Base-by-base conservation (phyloP, 2,329 filamentous ascomycete genomes). In the Cylindrodendrum hubeiense region DNA sequence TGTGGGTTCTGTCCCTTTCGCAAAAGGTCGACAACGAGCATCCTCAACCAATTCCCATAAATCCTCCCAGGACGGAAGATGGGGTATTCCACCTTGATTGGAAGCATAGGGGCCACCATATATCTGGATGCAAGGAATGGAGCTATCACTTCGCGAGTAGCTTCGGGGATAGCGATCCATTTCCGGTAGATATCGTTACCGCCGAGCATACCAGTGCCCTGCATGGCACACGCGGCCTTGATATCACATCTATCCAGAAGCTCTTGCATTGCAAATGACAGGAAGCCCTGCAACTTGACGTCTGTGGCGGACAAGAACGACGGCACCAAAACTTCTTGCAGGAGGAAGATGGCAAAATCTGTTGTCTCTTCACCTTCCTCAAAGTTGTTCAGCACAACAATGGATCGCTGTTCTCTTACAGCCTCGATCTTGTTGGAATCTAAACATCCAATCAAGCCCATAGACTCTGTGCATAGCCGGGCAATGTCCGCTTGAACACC, bases 191-290 rank as follows among this genome's bases (percentile, higher is more conserved):
- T 86, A 3, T 87, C 84, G 52, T 86, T 87, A 12, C 85, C 84
- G 28, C 90, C 87, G 3, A 77, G 21, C 62, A 74, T 75, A 5
- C 78, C 78, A 1, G 78, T 77, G 4, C 81, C 79, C 39, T 81
- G 78, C 76, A 79, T 78, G 30, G 77, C 78, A 55, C 83, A 85
- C 0, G 86, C 88, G 12, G 86, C 83, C 63, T 85, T 90, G 74
- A 98, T 90, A 28, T 92, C 90, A 74, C 92, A 93, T 70, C 91
- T 89, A 47, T 91, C 90, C 4, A 98, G 86, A 43, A 98, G 86
- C 73, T 97, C 92, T 79, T 99, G 96, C 90, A 99, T 98, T 2
- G 92, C 93, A 79, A 93, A 99, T 1, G 95, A 95, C 19, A 99
- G 85, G 76, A 97, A 97, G 0, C 94, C 95, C 78, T 98, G 96